These are phyloP conservation scores for Zasmidium angulare DNA, from an alignment of 2,329 filamentous ascomycete species.

Conservation along the genomic window DNA sequence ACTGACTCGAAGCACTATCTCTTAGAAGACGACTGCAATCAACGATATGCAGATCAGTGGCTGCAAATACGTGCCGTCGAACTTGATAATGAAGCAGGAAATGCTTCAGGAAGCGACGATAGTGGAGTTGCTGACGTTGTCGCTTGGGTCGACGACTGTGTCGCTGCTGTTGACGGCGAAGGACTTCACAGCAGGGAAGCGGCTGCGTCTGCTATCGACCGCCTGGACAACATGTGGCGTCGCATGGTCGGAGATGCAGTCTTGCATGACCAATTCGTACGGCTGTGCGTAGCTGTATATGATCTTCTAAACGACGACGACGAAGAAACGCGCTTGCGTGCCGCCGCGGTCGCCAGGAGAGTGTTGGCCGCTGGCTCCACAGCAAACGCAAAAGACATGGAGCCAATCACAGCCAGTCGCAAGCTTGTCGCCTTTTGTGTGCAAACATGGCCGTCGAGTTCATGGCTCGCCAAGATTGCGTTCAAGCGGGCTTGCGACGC, in stretches of 20 bases:
- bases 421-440: slow-evolving; percentile 37
- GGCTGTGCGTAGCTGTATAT: slow-evolving; percentile 67
- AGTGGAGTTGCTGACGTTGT: slow-evolving; percentile 4
- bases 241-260: slow-evolving; percentile 1
- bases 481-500: slow-evolving; percentile 25
- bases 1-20: neutral
- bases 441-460: slow-evolving; percentile 13
- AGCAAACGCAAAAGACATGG: slow-evolving; percentile 32
- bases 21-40: slow-evolving; percentile 10
- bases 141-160: slow-evolving; percentile 16
- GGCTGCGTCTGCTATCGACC: slow-evolving; percentile 24
- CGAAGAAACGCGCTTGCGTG: slow-evolving; percentile 74
- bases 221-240: slow-evolving; percentile 21
- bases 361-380: slow-evolving; percentile 41
- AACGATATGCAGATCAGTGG: slow-evolving; percentile 22
- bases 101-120: neutral
- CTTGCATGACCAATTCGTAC: slow-evolving; percentile 42
- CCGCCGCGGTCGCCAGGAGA: slow-evolving; percentile 51
- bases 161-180: slow-evolving; percentile 21
- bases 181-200: slow-evolving; percentile 32
- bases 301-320: slow-evolving; percentile 85
- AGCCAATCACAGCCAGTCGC: slow-evolving; percentile 51
- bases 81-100: slow-evolving; percentile 5
- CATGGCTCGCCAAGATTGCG: slow-evolving; percentile 13
- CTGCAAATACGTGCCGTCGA: slow-evolving; percentile 19